Evolutionary conservation across 1,284 basidiomycete species (phyloP).

Genomic region (Tylopilus sp.): DNA sequence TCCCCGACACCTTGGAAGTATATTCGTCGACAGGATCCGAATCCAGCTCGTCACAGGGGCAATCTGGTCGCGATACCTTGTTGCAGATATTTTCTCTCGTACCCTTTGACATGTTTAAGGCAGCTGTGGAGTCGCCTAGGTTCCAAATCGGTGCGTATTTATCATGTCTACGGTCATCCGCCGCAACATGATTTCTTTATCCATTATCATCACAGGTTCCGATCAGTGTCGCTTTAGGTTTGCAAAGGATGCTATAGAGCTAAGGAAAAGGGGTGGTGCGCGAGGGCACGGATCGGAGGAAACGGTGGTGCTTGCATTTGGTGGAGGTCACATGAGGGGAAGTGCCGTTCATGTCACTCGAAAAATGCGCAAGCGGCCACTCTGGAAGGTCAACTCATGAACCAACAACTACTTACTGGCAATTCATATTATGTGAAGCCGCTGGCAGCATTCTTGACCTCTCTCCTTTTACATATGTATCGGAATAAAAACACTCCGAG

Average conservation of each 20-base stretch:
- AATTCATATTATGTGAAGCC: slow-evolving; percentile 29
- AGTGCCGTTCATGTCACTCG: slow-evolving; percentile 81
- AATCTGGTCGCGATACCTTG: slow-evolving; percentile 56
- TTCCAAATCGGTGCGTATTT: slow-evolving; percentile 66
- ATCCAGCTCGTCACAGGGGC: slow-evolving; percentile 34
- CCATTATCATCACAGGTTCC: slow-evolving; percentile 46
- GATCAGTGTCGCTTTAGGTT: slow-evolving; percentile 85
- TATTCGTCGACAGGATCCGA: slow-evolving; percentile 38
- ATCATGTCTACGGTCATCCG: slow-evolving; percentile 11
- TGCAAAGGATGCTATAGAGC: slow-evolving; percentile 80
- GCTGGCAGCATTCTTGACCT: slow-evolving; percentile 17
- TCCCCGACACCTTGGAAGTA: slow-evolving; percentile 60
- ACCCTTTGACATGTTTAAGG: slow-evolving; percentile 79
- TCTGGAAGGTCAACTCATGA: slow-evolving; percentile 80
- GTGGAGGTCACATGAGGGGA: slow-evolving; percentile 59
- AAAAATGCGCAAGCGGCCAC: slow-evolving; percentile 72
- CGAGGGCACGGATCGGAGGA: slow-evolving; percentile 65
- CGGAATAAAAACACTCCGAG: slow-evolving; percentile 12
- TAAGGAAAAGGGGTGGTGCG: slow-evolving; percentile 65
- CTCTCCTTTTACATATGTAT: slow-evolving; percentile 19
- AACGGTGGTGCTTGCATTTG: slow-evolving; percentile 82
- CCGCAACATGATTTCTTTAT: slow-evolving; percentile 8
- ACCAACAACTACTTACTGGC: slow-evolving; percentile 13
- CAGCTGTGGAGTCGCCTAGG: slow-evolving; percentile 66
- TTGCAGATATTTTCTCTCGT: slow-evolving; percentile 69